A percentile compares a stretch with the other conserved stretches of the same genome.
These are phyloP conservation scores for Evernia prunastri DNA, from an alignment of 495 filamentous ascomycete species.

Conservation along the genomic window DNA sequence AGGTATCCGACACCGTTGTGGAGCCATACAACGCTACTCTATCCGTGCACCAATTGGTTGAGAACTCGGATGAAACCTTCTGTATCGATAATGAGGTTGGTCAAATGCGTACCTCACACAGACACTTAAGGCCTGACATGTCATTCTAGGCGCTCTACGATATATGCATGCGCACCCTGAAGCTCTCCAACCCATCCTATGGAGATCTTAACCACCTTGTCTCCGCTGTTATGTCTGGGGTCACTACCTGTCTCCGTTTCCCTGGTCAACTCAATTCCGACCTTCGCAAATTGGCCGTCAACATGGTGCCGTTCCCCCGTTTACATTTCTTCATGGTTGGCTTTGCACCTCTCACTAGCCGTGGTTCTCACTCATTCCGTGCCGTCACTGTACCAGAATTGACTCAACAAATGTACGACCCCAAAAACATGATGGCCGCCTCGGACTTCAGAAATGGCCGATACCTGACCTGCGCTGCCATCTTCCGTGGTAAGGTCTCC, in stretches of 20 bases:
- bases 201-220: conserved; percentile 99
- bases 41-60: conserved; percentile 97
- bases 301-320: conserved; percentile 99
- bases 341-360: conserved; percentile 96
- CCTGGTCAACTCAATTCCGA: conserved; percentile 99
- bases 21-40: conserved; percentile 99
- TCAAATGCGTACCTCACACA: not conserved
- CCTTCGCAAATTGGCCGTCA: conserved; percentile 98
- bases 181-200: conserved; percentile 97
- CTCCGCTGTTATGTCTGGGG: conserved; percentile 99
- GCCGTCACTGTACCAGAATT: conserved; percentile 96
- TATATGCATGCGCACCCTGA: conserved; percentile 99
- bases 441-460: conserved; percentile 99
- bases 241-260: conserved; percentile 98
- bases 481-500: conserved; percentile 99
- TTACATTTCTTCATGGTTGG: conserved; percentile 99
- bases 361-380: conserved; percentile 91
- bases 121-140: conserved; percentile 23
- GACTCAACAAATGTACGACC: conserved; percentile 99
- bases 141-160: conserved; percentile 81
- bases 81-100: conserved; percentile 98
- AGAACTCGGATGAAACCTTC: conserved; percentile 99
- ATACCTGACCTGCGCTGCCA: conserved; percentile 98
- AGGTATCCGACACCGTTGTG: conserved; percentile 99
- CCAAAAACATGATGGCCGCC: conserved; percentile 99